Conservation (phyloP, 495 filamentous ascomycete species). For the Penicillium ochrochloron region DNA sequence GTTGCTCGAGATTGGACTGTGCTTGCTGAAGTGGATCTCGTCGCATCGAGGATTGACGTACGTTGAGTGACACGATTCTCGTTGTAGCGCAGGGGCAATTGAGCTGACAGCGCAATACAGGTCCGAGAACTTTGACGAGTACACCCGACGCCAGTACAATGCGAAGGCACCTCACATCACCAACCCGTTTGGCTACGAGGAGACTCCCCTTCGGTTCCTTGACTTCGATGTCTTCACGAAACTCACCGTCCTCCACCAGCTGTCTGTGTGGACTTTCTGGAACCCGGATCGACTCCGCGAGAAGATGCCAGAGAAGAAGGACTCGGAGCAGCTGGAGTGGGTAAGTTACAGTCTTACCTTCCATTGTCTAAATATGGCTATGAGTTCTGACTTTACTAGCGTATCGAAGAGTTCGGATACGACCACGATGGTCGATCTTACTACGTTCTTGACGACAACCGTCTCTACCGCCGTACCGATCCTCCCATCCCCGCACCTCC, state of each 20-base stretch:
- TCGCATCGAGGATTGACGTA: constrained; percentile 92
- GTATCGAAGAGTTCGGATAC: constrained; percentile 90
- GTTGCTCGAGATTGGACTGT: constrained; percentile 81
- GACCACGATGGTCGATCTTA: constrained; percentile 83
- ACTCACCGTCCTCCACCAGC: constrained; percentile 86
- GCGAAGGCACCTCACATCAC: constrained; percentile 72
- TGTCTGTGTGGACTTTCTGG: constrained; percentile 88
- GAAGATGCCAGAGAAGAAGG: constrained; percentile 80
- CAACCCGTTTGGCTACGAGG: constrained; percentile 87
- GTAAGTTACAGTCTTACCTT: constrained; percentile 51
- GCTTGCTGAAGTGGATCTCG: constrained; percentile 88
- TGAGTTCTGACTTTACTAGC: constrained; percentile 54
- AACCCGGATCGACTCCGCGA: constrained; percentile 85
- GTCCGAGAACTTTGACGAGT: constrained; percentile 89
- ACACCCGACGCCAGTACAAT: constrained; percentile 86
- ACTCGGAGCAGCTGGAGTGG: constrained; percentile 82
- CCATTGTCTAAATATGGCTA: not conserved
- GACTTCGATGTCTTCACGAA: constrained; percentile 86
- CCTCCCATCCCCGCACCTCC: constrained; percentile 60
- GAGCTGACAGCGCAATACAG: constrained; percentile 47
- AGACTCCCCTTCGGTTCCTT: constrained; percentile 70
- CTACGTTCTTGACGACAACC: constrained; percentile 91
- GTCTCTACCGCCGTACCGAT: constrained; percentile 84
- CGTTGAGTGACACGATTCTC: constrained; percentile 45
- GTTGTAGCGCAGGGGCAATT: not conserved